phyloP scores from a whole-genome alignment of 306 rosid genomes.

The Trifolium pratense region DNA sequence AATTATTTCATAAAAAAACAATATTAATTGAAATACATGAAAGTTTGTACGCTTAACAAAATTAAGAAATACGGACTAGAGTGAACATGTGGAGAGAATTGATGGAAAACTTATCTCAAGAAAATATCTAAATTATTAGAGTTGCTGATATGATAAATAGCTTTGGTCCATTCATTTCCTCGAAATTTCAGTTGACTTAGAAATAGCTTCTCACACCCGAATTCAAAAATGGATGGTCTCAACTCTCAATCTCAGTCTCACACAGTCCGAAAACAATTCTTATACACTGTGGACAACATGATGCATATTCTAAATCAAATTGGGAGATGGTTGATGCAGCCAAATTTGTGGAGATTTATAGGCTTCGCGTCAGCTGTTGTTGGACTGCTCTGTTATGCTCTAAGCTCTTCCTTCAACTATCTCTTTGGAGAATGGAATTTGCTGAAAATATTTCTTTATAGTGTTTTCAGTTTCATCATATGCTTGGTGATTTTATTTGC shows the following conservation, averaged over 20 bases:
- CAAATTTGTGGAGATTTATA: slow-evolving; percentile 6
- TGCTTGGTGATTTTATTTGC: background rate
- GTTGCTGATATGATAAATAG: background rate
- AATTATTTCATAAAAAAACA: no score
- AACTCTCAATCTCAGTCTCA: background rate
- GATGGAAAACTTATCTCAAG: background rate
- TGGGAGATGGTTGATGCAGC: background rate
- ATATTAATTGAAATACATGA: no score
- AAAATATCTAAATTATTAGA: background rate
- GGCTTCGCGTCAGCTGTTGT: background rate
- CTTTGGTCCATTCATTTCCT: background rate
- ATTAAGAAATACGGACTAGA: no score
- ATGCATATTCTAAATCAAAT: background rate
- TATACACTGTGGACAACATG: background rate
- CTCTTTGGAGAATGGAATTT: slow-evolving; percentile 31
- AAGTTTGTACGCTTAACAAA: no score
- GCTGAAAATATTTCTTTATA: slow-evolving; percentile 3
- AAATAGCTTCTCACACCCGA: background rate
- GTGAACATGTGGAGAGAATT: no score
- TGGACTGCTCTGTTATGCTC: slow-evolving; percentile 20
- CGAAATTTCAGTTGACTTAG: background rate
- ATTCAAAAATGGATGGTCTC: background rate
- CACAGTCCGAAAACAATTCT: background rate
- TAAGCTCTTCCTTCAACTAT: slow-evolving; percentile 29
- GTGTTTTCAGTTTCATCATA: background rate